Percentiles rank a stretch among this genome's conserved stretches.
Conservation (phyloP, 148 eudicot species). For the Limonium bicolor region DNA sequence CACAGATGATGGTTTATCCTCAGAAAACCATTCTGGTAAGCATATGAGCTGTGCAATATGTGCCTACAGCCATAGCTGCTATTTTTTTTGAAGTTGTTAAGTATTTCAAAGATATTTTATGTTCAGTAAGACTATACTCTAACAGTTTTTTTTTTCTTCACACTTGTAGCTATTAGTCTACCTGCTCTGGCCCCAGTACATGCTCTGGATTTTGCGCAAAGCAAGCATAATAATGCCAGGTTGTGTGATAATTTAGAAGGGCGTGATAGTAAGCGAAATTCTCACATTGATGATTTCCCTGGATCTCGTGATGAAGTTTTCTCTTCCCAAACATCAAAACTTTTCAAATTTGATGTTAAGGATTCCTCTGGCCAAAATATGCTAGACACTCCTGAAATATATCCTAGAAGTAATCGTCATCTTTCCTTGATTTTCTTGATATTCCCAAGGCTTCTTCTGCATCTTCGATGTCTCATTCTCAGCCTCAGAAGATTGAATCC, state of each 20-base stretch:
- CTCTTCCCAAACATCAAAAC: conserved; percentile 23
- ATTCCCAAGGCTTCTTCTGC: conserved; percentile 37
- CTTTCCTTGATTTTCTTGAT: conserved; percentile 78
- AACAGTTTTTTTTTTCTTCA: neutral
- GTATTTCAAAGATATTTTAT: neutral
- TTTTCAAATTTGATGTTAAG: conserved; percentile 19
- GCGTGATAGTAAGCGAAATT: conserved; percentile 25
- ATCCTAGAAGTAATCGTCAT: conserved; percentile 53
- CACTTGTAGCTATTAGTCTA: conserved; percentile 21
- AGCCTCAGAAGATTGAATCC: too few species aligned
- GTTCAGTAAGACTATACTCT: too few species aligned
- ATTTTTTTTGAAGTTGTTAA: neutral
- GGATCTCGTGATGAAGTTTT: conserved; percentile 15
- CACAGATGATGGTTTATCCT: conserved; percentile 15
- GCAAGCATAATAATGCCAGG: conserved; percentile 5
- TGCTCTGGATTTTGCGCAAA: conserved; percentile 17
- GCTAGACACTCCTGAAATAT: conserved; percentile 28
- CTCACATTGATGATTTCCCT: conserved; percentile 14
- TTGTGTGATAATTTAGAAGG: conserved; percentile 9
- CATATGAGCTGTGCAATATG: neutral
- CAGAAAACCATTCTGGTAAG: conserved; percentile 24
- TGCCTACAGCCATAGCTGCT: neutral
- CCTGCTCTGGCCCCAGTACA: conserved; percentile 9
- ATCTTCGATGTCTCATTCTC: conserved; percentile 17
- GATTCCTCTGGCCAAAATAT: conserved; percentile 21